These are phyloP conservation scores for Parafenestella ontariensis DNA, from an alignment of 2,329 filamentous ascomycete genomes.

Conservation along the genomic window DNA sequence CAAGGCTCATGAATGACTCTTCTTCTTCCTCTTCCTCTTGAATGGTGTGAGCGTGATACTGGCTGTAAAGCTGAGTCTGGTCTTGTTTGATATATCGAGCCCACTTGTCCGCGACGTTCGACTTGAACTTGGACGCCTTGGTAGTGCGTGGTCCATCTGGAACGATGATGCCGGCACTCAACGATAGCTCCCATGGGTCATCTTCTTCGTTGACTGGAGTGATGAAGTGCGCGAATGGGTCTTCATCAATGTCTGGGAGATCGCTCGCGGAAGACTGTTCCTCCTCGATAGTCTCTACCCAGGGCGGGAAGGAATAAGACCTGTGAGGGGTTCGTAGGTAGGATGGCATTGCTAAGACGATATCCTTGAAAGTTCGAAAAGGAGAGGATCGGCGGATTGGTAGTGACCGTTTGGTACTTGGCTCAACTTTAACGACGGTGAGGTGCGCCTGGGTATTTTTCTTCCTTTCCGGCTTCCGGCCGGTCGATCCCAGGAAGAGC, in stretches of 20 bases:
- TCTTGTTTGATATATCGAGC: conserved; percentile 49
- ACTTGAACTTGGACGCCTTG: conserved; percentile 49
- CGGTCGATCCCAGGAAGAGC: conserved; percentile 36
- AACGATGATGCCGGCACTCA: conserved; percentile 50
- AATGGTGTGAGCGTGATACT: conserved; percentile 37
- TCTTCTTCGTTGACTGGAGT: conserved; percentile 52
- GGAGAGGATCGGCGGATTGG: conserved; percentile 29
- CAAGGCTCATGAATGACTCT: conserved; percentile 47
- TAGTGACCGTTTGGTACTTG: conserved; percentile 30
- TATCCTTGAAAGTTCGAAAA: conserved; percentile 30
- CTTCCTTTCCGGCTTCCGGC: conserved; percentile 38
- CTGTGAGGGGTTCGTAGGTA: conserved; percentile 36
- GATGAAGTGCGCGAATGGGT: conserved; percentile 54
- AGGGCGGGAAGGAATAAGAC: conserved; percentile 47
- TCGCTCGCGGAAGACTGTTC: conserved; percentile 18
- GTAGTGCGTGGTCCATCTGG: conserved; percentile 35
- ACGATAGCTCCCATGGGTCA: conserved; percentile 47
- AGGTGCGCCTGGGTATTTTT: conserved; percentile 23
- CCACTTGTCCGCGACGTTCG: conserved; percentile 50
- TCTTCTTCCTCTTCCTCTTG: conserved; percentile 46
- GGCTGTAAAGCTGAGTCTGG: conserved; percentile 40
- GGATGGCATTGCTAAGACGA: conserved; percentile 44
- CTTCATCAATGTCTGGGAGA: conserved; percentile 52
- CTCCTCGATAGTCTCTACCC: conserved; percentile 37
- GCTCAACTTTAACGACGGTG: conserved; percentile 35